Evolutionary conservation across 1,284 basidiomycete species (phyloP), one percentile per base, ranked within the genome.

Genomic region (Cystobasidium slooffiae): DNA sequence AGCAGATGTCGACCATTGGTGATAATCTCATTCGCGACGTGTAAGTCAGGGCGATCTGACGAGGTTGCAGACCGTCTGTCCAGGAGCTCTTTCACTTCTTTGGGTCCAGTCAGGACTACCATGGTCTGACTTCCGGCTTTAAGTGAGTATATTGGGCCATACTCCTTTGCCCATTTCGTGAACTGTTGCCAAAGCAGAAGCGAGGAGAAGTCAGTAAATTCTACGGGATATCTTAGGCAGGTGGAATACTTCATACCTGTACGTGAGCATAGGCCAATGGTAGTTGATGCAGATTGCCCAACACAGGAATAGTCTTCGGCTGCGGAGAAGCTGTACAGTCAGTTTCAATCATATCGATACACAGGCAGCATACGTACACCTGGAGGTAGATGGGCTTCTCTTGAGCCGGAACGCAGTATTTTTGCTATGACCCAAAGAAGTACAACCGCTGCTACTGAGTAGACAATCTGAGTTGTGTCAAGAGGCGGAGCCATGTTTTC

Each of bases 371-470:
- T 10, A 56, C 53, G 12, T 37, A 56, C 53, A 3, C 53, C 53
- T 10, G 53, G 53, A 56, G 53, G 53, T 4, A 56, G 53, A 22
- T 56, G 53, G 2, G 53, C 20, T 56, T 56, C 53, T 18, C 53
- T 56, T 1, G 53, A 56, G 53, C 53, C 53, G 14, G 24, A 37
- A 8, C 24, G 20, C 14, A 56, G 18, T 12, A 56, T 56, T 37
- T 56, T 56, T 1, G 24, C 20, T 12, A 56, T 8, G 5, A 56
- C 20, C 14, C 39, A 56, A 37, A 53, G 6, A 22, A 53, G 9
- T 20, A 53, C 66, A n/a, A 56, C 47, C 31, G 52, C 41, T 41
- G 76, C 65, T 78, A 81, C 80, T 9, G 81, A 81, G 3, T 68
- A 52, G 74, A 79, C 74, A 72, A 83, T 79, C 61, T 76, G 79